Conservation (phyloP, 495 filamentous ascomycete genomes). For the Tetracladium marchalianum region DNA sequence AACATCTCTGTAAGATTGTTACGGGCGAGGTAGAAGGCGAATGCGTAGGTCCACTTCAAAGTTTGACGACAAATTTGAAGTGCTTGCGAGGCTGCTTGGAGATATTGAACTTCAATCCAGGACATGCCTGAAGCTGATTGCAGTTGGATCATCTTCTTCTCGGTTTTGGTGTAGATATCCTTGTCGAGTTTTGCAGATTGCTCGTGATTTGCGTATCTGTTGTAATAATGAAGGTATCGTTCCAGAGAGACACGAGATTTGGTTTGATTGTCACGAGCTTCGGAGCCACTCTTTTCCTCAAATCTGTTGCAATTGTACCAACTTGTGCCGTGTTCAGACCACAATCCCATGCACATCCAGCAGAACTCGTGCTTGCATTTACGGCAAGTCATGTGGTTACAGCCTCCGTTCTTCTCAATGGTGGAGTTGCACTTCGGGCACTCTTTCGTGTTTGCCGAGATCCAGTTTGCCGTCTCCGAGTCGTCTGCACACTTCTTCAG, state of each 20-base stretch:
- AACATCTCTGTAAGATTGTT: slow-evolving; percentile 97
- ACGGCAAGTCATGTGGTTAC: slow-evolving; percentile 98
- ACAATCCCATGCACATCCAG: slow-evolving; percentile 99
- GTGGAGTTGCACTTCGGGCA: slow-evolving; percentile 93
- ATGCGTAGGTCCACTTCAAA: slow-evolving; percentile 98
- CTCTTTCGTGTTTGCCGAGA: slow-evolving; percentile 97
- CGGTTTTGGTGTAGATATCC: slow-evolving; percentile 89
- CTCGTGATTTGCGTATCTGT: slow-evolving; percentile 97
- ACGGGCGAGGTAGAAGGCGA: slow-evolving; percentile 89
- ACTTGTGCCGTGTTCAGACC: slow-evolving; percentile 98
- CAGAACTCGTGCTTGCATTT: slow-evolving; percentile 99
- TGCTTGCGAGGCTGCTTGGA: slow-evolving; percentile 84
- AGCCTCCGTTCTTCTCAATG: slow-evolving; percentile 98
- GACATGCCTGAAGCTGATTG: slow-evolving; percentile 91
- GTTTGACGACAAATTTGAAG: slow-evolving; percentile 95
- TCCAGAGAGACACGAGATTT: slow-evolving; percentile 82
- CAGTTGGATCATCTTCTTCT: slow-evolving; percentile 96
- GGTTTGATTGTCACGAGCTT: slow-evolving; percentile 84
- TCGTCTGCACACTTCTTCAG: slow-evolving; percentile 98
- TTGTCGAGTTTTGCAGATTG: slow-evolving; percentile 96
- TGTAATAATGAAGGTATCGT: slow-evolving; percentile 95
- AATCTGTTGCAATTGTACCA: slow-evolving; percentile 99
- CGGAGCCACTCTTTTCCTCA: slow-evolving; percentile 87
- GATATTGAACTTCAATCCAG: slow-evolving; percentile 98
- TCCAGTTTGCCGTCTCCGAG: slow-evolving; percentile 98